Conservation (phyloP, 2,329 filamentous ascomycete genomes). For the Daldinia eschscholtzii region DNA sequence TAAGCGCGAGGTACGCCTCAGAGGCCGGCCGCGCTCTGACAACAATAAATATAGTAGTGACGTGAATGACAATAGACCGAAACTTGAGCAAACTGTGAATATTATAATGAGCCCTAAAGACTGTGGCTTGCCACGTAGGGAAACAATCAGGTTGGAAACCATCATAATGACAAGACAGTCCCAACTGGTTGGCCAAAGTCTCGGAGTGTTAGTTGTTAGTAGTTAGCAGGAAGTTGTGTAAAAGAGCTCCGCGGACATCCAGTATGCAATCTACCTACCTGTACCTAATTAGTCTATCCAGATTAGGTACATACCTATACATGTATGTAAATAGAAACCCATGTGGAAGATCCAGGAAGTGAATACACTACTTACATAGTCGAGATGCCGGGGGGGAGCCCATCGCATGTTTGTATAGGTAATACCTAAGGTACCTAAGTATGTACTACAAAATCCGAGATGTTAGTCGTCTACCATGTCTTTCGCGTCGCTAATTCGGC, state of each 20-base stretch:
- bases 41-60: constrained; percentile 16
- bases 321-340: constrained; percentile 18
- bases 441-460: background rate
- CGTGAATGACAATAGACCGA: constrained; percentile 1
- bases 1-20: constrained; percentile 38
- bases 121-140: constrained; percentile 24
- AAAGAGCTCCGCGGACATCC: background rate
- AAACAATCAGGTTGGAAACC: constrained; percentile 22
- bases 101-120: constrained; percentile 2
- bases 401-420: background rate
- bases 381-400: background rate
- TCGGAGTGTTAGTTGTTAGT: background rate
- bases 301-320: background rate
- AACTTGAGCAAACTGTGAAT: constrained; percentile 12
- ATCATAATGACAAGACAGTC: background rate
- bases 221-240: constrained; percentile 26
- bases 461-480: constrained; percentile 27
- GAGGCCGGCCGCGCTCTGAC: constrained; percentile 26
- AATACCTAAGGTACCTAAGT: background rate
- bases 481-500: constrained; percentile 25
- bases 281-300: constrained; percentile 11
- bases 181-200: background rate
- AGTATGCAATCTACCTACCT: no score
- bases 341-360: constrained; percentile 21
- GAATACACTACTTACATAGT: background rate